Conservation (phyloP, 2,329 filamentous ascomycete genomes). For the Phialocephala subalpina region DNA sequence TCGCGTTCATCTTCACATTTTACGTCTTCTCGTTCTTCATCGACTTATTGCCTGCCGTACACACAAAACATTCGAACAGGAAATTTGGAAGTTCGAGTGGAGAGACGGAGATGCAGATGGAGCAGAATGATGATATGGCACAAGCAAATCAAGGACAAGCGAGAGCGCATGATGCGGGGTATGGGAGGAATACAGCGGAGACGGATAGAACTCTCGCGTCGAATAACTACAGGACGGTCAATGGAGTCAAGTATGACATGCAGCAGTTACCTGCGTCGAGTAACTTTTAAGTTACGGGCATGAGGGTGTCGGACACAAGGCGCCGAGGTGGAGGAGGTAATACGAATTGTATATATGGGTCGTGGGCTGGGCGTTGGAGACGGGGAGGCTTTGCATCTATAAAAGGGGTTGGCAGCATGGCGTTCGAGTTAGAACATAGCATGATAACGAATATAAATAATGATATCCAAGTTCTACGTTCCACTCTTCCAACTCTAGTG, state of each 20-base stretch:
- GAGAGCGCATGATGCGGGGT: neutral
- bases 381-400: neutral
- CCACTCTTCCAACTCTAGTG: neutral
- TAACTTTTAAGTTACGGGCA: conserved; percentile 25
- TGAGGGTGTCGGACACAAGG: neutral
- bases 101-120: conserved; percentile 40
- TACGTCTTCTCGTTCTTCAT: conserved; percentile 89
- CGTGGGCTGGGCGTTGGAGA: neutral
- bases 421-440: neutral
- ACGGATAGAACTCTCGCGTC: conserved; percentile 31
- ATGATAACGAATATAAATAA: neutral
- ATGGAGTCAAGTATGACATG: conserved; percentile 26
- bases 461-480: neutral
- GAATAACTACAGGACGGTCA: conserved; percentile 29
- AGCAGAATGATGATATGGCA: conserved; percentile 35
- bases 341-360: neutral
- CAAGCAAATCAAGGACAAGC: neutral
- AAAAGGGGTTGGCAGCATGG: neutral
- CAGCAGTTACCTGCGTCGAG: conserved; percentile 18
- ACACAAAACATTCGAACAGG: conserved; percentile 27
- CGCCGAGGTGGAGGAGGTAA: neutral
- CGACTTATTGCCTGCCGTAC: conserved; percentile 79
- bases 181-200: conserved; percentile 25
- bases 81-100: conserved; percentile 25
- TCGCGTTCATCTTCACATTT: conserved; percentile 86